phyloP scores from a whole-genome alignment of 139 green algal species.

The Spirogloea muscicola region DNA sequence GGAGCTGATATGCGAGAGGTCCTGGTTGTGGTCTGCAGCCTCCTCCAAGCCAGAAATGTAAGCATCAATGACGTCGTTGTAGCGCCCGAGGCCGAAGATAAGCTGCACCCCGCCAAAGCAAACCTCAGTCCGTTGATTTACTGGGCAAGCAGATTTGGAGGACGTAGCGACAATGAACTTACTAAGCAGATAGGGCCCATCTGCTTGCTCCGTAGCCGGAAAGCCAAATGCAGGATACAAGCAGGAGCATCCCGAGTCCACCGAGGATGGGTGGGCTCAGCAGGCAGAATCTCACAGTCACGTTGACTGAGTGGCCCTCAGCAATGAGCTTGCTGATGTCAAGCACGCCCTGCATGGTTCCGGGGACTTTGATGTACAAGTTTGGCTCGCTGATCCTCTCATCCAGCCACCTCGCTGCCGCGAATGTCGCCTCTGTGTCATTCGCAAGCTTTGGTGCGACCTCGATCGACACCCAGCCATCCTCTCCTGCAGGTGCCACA shows the following conservation, averaged over 20 bases:
- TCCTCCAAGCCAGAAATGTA: constrained; percentile 45
- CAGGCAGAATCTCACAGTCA: constrained; percentile 9
- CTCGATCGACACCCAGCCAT: constrained; percentile 40
- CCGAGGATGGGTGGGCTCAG: not conserved
- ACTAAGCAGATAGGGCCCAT: not conserved
- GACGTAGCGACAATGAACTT: not conserved
- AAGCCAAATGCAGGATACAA: not conserved
- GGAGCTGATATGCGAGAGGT: constrained; percentile 24
- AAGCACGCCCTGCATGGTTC: constrained; percentile 21
- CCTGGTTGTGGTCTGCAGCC: not conserved
- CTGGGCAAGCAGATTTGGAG: not conserved
- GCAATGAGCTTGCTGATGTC: constrained; percentile 29
- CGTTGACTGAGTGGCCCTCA: constrained; percentile 18
- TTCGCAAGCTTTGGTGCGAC: constrained; percentile 32
- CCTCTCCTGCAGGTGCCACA: not conserved
- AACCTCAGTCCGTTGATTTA: too few species aligned
- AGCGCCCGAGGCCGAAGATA: constrained; percentile 40
- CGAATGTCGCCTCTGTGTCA: constrained; percentile 18
- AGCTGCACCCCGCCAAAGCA: too few species aligned
- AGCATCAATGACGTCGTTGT: constrained; percentile 42
- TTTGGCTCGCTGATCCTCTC: constrained; percentile 15
- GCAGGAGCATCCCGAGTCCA: not conserved
- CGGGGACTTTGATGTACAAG: constrained; percentile 42
- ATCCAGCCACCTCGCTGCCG: constrained; percentile 11
- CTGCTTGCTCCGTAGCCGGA: not conserved